Evolutionary conservation across 208 protist genomes (phyloP).

Genomic region (Acanthamoeba rhysodes): DNA sequence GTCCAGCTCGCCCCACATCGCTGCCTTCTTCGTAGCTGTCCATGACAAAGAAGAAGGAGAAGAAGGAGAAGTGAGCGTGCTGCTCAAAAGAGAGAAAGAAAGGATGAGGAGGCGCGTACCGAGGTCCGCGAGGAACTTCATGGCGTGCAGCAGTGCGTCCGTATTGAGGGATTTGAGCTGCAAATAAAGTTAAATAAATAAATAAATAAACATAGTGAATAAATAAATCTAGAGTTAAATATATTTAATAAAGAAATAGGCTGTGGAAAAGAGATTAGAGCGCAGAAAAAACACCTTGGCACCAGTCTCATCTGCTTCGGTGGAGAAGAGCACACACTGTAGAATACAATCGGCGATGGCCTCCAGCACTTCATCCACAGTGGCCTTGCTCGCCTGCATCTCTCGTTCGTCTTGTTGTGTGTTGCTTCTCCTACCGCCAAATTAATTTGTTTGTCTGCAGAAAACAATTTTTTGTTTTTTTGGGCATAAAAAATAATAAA

Average conservation of each 20-base stretch:
- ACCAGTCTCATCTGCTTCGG: conserved; percentile 26
- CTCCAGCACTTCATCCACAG: conserved; percentile 45
- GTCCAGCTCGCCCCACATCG: conserved; percentile 27
- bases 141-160: background rate
- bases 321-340: conserved; percentile 23
- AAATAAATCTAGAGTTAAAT: no score
- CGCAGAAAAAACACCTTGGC: background rate
- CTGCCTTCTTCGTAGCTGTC: conserved; percentile 20
- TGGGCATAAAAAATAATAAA: no score
- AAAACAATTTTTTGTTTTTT: no score
- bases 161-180: conserved; percentile 23
- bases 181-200: background rate
- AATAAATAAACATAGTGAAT: background rate
- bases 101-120: background rate
- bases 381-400: conserved; percentile 51
- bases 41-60: background rate
- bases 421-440: no score
- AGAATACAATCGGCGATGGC: conserved; percentile 38
- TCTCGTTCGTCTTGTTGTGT: background rate
- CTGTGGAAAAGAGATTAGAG: background rate
- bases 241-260: background rate
- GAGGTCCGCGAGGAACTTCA: conserved; percentile 44
- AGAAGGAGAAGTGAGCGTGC: background rate
- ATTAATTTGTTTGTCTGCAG: no score
- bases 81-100: background rate